phyloP scores from a whole-genome alignment of 345 rosid species.

The Chamaenerion angustifolium region DNA sequence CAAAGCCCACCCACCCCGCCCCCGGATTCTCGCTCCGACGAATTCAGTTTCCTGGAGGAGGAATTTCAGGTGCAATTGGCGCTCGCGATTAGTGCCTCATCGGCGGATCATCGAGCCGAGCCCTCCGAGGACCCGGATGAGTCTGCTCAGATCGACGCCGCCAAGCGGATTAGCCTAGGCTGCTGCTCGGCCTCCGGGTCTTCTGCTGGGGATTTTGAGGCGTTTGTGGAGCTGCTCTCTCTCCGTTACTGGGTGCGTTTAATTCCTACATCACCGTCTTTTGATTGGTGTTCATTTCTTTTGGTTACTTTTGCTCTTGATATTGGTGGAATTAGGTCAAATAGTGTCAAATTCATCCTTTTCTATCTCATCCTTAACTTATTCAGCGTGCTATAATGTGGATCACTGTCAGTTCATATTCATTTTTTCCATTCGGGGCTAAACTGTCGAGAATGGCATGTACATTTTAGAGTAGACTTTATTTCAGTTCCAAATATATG shows the following conservation, averaged over 20 bases:
- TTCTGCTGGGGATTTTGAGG: constrained; percentile 29
- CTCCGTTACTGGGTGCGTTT: constrained; percentile 70
- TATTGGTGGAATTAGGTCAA: too few species aligned
- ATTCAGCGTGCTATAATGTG: too few species aligned
- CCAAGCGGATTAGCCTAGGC: constrained; percentile 86
- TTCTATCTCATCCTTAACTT: too few species aligned
- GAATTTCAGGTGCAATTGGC: constrained; percentile 95
- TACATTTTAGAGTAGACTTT: too few species aligned
- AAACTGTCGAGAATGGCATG: too few species aligned
- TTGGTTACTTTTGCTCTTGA: too few species aligned
- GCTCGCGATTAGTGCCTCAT: constrained; percentile 90
- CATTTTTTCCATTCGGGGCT: too few species aligned
- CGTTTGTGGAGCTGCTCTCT: constrained; percentile 50
- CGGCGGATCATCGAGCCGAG: constrained; percentile 28
- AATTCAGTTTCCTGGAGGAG: constrained; percentile 72
- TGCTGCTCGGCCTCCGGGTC: constrained; percentile 34
- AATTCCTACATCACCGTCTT: too few species aligned
- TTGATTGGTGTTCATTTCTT: too few species aligned
- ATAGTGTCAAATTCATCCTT: too few species aligned
- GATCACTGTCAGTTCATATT: too few species aligned
- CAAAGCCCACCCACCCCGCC: constrained; percentile 23
- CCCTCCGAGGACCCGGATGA: constrained; percentile 55
- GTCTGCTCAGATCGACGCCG: constrained; percentile 90
- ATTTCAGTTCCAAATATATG: too few species aligned
- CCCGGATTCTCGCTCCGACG: constrained; percentile 22